Percentiles rank a stretch among this genome's conserved stretches.
These are phyloP conservation scores for Syncephalastrum racemosum DNA, from an alignment of 371 early-diverging fungal species.

Conservation along the genomic window DNA sequence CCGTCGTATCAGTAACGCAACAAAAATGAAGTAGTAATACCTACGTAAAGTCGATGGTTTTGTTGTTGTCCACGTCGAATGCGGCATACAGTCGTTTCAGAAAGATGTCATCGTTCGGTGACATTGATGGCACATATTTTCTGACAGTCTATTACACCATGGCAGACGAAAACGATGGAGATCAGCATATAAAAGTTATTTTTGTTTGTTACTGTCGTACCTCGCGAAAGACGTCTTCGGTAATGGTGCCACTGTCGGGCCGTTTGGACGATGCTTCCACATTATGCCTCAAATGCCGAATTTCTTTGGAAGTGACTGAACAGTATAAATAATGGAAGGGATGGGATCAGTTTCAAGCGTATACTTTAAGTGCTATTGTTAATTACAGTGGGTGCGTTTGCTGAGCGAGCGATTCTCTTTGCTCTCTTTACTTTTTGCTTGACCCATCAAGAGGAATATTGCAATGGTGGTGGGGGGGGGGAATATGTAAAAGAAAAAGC, in stretches of 20 bases:
- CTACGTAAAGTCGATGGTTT: conserved; percentile 66
- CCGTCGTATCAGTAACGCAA: neutral
- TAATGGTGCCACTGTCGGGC: conserved; percentile 50
- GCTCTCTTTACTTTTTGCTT: conserved; percentile 60
- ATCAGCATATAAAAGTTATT: neutral
- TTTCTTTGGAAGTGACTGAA: conserved; percentile 68
- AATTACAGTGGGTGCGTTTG: conserved; percentile 53
- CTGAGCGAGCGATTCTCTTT: conserved; percentile 40
- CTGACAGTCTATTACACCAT: conserved; percentile 31
- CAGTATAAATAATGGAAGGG: neutral
- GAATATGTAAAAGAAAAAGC: neutral
- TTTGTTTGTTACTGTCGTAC: conserved; percentile 30
- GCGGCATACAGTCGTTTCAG: conserved; percentile 79
- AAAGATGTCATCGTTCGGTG: conserved; percentile 72
- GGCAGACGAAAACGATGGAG: neutral
- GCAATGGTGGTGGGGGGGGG: too few species aligned
- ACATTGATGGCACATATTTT: conserved; percentile 46
- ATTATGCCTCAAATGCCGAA: conserved; percentile 62
- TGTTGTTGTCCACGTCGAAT: conserved; percentile 72
- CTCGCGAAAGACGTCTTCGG: conserved; percentile 74
- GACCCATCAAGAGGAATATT: conserved; percentile 42
- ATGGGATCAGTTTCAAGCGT: neutral
- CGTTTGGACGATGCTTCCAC: conserved; percentile 58
- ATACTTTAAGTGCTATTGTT: neutral
- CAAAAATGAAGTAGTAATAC: conserved; percentile 1